phyloP scores from a whole-genome alignment of 2,329 filamentous ascomycete species.

The Neofusicoccum ribis region DNA sequence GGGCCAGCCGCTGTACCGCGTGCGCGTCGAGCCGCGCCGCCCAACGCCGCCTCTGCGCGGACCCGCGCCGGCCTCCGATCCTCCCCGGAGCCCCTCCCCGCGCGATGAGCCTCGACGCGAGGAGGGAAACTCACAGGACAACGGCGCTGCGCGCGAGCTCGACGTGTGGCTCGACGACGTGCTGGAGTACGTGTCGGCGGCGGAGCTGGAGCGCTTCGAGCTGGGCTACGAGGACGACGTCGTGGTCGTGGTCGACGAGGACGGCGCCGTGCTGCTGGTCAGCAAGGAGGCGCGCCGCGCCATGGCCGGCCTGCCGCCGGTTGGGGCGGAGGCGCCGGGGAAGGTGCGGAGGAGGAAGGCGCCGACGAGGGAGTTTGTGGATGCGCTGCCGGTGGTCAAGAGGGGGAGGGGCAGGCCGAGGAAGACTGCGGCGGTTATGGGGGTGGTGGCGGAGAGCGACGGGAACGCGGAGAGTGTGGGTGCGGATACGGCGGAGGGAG shows the following conservation, averaged over 20 bases:
- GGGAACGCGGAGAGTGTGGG: background rate
- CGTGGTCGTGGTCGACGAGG: background rate
- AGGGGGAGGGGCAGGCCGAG: background rate
- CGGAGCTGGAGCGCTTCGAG: slow-evolving; percentile 19
- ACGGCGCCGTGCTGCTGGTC: background rate
- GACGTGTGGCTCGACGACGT: background rate
- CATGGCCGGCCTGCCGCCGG: background rate
- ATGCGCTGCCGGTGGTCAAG: background rate
- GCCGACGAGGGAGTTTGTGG: slow-evolving; percentile 2
- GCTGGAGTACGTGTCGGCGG: background rate
- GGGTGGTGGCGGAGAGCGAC: background rate
- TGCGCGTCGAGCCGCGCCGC: background rate
- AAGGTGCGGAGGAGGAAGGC: background rate
- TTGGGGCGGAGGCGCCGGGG: background rate
- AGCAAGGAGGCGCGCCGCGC: background rate
- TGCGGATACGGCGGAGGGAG: background rate
- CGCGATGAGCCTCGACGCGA: too few species aligned
- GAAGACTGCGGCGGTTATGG: background rate
- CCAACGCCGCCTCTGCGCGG: too few species aligned
- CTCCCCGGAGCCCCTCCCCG: too few species aligned
- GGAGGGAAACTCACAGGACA: background rate
- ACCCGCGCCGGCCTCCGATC: too few species aligned
- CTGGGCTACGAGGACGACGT: background rate
- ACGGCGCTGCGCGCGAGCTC: background rate
- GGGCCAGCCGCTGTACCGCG: slow-evolving; percentile 8